These are phyloP conservation scores for Fusarium cicatricum DNA, from an alignment of 2,329 filamentous ascomycete species.

Conservation along the genomic window DNA sequence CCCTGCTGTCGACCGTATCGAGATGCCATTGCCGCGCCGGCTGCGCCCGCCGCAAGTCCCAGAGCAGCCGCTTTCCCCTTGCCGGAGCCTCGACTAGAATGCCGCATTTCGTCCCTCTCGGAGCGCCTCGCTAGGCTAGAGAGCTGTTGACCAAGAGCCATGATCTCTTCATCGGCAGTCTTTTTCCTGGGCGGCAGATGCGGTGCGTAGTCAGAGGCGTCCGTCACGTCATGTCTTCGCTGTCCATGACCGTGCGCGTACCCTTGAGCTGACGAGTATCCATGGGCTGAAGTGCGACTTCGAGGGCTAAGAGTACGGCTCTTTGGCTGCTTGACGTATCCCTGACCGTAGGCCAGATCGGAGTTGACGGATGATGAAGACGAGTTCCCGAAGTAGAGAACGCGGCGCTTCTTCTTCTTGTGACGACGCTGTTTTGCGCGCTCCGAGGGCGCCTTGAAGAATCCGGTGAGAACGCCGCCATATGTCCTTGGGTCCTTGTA, in stretches of 20 bases:
- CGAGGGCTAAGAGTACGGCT: slow-evolving; percentile 42
- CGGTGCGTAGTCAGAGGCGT: slow-evolving; percentile 23
- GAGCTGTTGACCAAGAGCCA: slow-evolving; percentile 63
- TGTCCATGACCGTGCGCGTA: slow-evolving; percentile 23
- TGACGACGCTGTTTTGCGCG: slow-evolving; percentile 47
- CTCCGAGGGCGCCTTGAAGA: slow-evolving; percentile 70
- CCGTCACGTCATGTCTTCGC: slow-evolving; percentile 29
- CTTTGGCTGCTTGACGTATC: slow-evolving; percentile 58
- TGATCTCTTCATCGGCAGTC: slow-evolving; percentile 65
- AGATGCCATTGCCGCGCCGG: slow-evolving; percentile 52
- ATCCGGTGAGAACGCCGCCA: slow-evolving; percentile 66
- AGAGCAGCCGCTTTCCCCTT: slow-evolving; percentile 35
- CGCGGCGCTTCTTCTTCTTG: slow-evolving; percentile 56
- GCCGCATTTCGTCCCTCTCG: slow-evolving; percentile 58
- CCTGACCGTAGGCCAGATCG: slow-evolving; percentile 73
- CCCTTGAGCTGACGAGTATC: slow-evolving; percentile 17
- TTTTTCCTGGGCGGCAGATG: slow-evolving; percentile 40
- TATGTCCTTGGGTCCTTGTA: slow-evolving; percentile 56
- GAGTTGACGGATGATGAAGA: slow-evolving; percentile 74
- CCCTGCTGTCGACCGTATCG: slow-evolving; percentile 47
- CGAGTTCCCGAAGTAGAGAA: slow-evolving; percentile 67
- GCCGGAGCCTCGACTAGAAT: slow-evolving; percentile 44
- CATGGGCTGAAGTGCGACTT: slow-evolving; percentile 31
- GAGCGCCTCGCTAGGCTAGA: slow-evolving; percentile 61
- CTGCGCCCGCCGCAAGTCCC: slow-evolving; percentile 47